A percentile compares a stretch with the other conserved stretches of the same genome.
Conservation (phyloP, 23 red algal genomes). For the Cyanidioschyzon merolae region DNA sequence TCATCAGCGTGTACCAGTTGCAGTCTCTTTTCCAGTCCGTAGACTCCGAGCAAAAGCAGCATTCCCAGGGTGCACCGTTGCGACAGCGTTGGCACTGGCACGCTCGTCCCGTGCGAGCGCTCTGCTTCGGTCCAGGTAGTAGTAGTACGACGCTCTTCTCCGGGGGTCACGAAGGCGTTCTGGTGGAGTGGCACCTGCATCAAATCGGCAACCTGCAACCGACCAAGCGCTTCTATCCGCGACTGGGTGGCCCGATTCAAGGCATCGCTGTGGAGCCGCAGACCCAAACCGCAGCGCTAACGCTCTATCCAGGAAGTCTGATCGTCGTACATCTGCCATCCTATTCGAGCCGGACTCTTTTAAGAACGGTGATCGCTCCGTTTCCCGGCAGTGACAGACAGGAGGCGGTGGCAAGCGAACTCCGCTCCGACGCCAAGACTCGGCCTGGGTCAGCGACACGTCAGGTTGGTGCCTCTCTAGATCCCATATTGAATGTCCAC, state of each 20-base stretch:
- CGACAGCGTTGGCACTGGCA: slow-evolving; percentile 6
- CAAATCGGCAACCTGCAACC: background rate
- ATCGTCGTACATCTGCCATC: background rate
- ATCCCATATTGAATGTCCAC: no score
- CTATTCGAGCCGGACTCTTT: background rate
- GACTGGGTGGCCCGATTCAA: background rate
- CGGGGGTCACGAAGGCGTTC: background rate
- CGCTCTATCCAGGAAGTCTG: background rate
- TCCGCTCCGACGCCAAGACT: no score
- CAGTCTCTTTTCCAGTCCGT: background rate
- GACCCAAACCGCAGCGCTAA: background rate
- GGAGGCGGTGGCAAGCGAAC: no score
- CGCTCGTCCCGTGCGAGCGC: background rate
- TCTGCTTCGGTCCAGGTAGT: background rate
- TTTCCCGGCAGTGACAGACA: no score
- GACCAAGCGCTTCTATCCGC: background rate
- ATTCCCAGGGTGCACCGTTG: background rate
- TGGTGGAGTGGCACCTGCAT: background rate
- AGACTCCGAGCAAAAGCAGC: background rate
- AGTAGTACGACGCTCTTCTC: background rate
- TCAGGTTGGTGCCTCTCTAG: no score
- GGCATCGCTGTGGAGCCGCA: background rate
- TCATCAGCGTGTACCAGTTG: background rate
- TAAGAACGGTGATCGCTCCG: background rate
- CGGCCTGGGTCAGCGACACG: no score